phyloP scores from a whole-genome alignment of 192 early-diverging fungal genomes.

The Polychytrium aggregatum region DNA sequence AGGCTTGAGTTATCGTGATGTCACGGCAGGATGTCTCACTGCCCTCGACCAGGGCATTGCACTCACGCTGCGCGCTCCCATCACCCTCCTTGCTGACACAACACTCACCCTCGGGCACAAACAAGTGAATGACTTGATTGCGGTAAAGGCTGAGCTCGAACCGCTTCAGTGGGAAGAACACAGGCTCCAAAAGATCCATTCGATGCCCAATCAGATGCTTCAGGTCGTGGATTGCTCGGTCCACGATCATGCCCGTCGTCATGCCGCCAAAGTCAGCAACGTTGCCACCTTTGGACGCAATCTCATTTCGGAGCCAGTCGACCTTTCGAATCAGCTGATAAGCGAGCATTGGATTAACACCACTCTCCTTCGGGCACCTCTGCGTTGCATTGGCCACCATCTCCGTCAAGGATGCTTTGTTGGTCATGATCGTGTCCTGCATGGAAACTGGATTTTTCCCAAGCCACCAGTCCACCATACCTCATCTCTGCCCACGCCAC shows the following conservation, averaged over 20 bases:
- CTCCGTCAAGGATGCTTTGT: too few species aligned
- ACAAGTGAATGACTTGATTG: constrained; percentile 63
- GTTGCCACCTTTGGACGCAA: constrained; percentile 56
- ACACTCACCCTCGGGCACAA: constrained; percentile 38
- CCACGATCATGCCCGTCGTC: constrained; percentile 61
- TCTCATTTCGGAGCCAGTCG: constrained; percentile 54
- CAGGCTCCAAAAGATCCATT: constrained; percentile 67
- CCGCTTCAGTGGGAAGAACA: constrained; percentile 69
- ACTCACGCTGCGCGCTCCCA: too few species aligned
- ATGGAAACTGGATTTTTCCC: too few species aligned
- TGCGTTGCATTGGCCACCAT: too few species aligned
- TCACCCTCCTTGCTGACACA: too few species aligned
- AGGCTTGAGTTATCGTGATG: too few species aligned
- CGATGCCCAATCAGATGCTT: constrained; percentile 49
- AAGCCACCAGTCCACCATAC: too few species aligned
- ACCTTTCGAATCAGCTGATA: constrained; percentile 59
- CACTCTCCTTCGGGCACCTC: too few species aligned
- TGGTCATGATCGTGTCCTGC: too few species aligned
- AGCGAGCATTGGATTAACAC: too few species aligned
- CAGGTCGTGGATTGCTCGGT: constrained; percentile 12
- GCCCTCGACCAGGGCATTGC: too few species aligned
- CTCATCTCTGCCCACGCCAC: constrained; percentile 43
- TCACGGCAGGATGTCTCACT: too few species aligned
- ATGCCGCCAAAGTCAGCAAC: constrained; percentile 69
- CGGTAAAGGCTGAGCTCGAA: constrained; percentile 77